Evolutionary conservation across 495 filamentous ascomycete species (phyloP), one percentile per base, ranked within the genome.

Genomic region (Xylaria curta): DNA sequence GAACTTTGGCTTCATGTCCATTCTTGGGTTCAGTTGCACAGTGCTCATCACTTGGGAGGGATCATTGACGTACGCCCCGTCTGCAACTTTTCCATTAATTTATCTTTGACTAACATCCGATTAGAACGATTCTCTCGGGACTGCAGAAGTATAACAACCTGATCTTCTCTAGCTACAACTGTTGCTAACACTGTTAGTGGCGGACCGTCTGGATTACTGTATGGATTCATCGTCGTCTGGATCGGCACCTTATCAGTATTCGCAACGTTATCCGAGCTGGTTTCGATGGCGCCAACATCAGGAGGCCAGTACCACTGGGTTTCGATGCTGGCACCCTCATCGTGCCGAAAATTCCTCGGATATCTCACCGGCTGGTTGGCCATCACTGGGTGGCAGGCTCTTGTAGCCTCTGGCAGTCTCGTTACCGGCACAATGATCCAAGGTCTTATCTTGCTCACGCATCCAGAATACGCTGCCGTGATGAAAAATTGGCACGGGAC

Each of bases 401-500:
- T 84, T 6, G 86, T 85, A 21, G 86, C 89, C 2, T 81, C 84
- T 1, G 81, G 84, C 33, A 82, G 82, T 3, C 89, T 88, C 75
- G 77, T 90, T 7, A 84, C 84, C 3, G 87, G 83, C 0, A 88
- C 84, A 3, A 86, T 89, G 64, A 87, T 91, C 46, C 88, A 90
- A 78, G 87, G 87, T 0, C 78, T 90, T 15, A 82, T 89, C 60
- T 82, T 87, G 24, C 81, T 91, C 44, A 88, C 87, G 68, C 73
- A 88, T 47, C 80, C 83, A 1, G 72, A 69, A 31, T 88, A 88
- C 66, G 72, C 72, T 4, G 73, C 78, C 1, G 74, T 77, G 3
- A 84, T 85, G 46, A 78, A 90, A 69, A 80, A 80, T 65, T 92
- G 88, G 88, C 89, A 91, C 69, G 87, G 88, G 10, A 90, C 89